phyloP scores from a whole-genome alignment of 2,329 filamentous ascomycete species.

The Talaromyces sp. region DNA sequence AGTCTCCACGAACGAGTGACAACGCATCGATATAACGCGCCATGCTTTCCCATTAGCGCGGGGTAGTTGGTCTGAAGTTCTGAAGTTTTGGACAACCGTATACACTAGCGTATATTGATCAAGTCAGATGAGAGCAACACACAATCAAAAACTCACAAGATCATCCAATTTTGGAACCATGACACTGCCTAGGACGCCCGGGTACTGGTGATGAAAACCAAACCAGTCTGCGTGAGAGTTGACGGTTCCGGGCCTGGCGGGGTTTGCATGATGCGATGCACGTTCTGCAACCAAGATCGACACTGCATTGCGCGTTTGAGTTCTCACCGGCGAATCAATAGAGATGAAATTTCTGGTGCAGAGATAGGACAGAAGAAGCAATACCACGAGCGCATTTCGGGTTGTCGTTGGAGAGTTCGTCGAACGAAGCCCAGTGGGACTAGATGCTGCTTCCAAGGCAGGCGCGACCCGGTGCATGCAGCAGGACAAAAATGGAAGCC shows the following conservation, averaged over 20 bases:
- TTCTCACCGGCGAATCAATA: not conserved
- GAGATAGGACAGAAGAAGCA: not conserved
- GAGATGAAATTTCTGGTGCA: not conserved
- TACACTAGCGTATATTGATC: not conserved
- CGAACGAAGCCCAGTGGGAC: not conserved
- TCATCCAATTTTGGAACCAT: too few relatives aligned
- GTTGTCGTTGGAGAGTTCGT: not conserved
- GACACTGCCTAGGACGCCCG: too few relatives aligned
- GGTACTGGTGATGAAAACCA: too few relatives aligned
- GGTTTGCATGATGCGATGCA: not conserved
- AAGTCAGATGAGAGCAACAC: not conserved
- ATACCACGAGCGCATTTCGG: not conserved
- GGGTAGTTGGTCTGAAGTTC: not conserved
- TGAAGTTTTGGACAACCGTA: not conserved
- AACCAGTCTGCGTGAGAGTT: too few relatives aligned
- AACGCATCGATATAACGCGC: not conserved
- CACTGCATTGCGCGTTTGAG: not conserved
- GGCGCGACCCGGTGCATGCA: not conserved
- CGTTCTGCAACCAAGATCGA: not conserved
- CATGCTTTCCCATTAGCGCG: not conserved
- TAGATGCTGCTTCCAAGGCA: not conserved
- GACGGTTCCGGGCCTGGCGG: not conserved
- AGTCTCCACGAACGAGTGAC: not conserved
- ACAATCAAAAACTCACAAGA: too few relatives aligned
- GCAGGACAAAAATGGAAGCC: too few relatives aligned